Base-by-base conservation (phyloP, 108 stramenopile species). In the Pseudonitzschia delicatissima region DNA sequence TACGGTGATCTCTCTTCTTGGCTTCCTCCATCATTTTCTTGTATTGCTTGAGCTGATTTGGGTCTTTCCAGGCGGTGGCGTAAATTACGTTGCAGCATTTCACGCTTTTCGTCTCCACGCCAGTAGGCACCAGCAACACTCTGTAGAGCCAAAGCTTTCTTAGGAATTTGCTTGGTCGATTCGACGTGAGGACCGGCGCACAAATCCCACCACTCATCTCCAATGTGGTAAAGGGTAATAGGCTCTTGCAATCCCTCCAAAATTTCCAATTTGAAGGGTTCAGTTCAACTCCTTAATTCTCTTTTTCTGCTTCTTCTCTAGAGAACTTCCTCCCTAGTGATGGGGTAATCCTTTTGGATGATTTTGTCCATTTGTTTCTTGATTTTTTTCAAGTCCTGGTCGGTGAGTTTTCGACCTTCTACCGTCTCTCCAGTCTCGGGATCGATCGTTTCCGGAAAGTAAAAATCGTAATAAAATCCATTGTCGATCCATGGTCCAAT, bases 401-500 rank as follows among this genome's bases (percentile, higher is more conserved):
- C 92, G 28, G 78, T 78, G 34, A 98, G 61, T 70, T 93, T 93
- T 34, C 91, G 70, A 4, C 72, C 37, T 17, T 78, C 82, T 26
- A 87, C 31, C 1, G 61, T 73, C 53, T 87, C 89, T 27, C 90
- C 90, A 5, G 87, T 87, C 66, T 85, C 82, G 42, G 48, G 62
- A 64, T 93, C 88, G 25, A 66, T 80, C 2, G 82, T 90, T 70
- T 86, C 82, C 12, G 90, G 89, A 36, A 94, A 91, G 71, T 75
- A 96, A 64, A 98, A 98, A 66, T 98, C 97, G 71, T 98, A 98
- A 67, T 97, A 98, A 67, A 97, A 98, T 21, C 97, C 97, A 71
- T 93, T 96, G 57, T 96, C 95, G 48, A 98, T 98, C 97, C 97
- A 98, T 1, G 97, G 97, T 12, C 97, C 97, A 68, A 98, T 97